Base-by-base conservation (phyloP, 306 rosid species). In the Gastrolobium bilobum region DNA sequence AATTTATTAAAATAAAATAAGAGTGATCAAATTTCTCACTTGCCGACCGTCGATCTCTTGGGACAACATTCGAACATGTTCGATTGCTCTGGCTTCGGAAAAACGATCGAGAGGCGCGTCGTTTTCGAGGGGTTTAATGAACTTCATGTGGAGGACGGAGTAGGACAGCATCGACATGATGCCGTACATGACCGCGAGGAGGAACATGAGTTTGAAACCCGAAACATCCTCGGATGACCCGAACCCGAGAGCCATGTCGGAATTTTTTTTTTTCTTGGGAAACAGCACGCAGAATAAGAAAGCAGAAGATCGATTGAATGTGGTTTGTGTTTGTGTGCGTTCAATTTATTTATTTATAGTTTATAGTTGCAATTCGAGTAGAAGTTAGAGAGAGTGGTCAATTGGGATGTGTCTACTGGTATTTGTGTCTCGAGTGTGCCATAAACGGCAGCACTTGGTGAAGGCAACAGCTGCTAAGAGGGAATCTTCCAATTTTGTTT, bases 21-120 rank as follows among this genome's bases (percentile, higher is more conserved):
- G 33, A 2, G 31, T 29, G 7, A 63, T 34, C 47, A 62, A 63
- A 59, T 51, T 44, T 54, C 93, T 86, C 69, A 94, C 97, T 75
- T 96, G 99, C 78, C 98, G 98, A 60, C 97, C 96, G n/a, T 83
- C 88, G 90, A 96, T 96, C 81, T 93, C 96, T 43, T 96, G 73
- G 50, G 99, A 75, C 87, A 96, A 76, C 7, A 89, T 34, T 7
- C 97, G 93, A 10, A 96, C 86, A 15, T 96, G 99, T 39, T 91
- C 75, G 39, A 93, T 53, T 31, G 99, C 91, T 84, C 99, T 86
- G 31, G 84, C 98, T 83, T 93, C 99, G 0, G 99, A 96, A 84
- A 96, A 95, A 10, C 84, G 94, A 85, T 91, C 83, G 40, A 84
- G 89, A 31, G 99, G 99, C 15, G 98, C 99, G 47, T 93, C 87